Conservation (phyloP, 2,329 filamentous ascomycete genomes). For the Aspergillus sp. region DNA sequence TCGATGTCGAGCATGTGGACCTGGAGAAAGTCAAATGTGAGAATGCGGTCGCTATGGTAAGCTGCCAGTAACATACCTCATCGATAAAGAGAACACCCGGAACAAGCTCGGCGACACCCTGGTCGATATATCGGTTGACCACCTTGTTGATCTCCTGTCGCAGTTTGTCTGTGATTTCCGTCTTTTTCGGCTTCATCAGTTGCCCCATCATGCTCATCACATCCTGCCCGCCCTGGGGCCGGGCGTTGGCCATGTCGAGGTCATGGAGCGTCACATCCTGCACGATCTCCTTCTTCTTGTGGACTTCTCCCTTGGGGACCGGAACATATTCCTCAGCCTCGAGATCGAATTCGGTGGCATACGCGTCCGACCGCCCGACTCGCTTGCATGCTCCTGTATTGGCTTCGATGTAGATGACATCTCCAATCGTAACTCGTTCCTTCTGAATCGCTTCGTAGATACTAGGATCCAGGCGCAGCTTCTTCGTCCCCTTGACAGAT, state of each 20-base stretch:
- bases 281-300: conserved; percentile 99
- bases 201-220: conserved; percentile 99
- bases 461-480: conserved; percentile 88
- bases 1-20: conserved; percentile 99
- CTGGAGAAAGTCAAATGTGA: conserved; percentile 35
- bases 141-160: conserved; percentile 97
- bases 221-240: conserved; percentile 93
- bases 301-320: conserved; percentile 95
- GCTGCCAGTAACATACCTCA: conserved; percentile 53
- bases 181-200: conserved; percentile 99
- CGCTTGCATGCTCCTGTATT: conserved; percentile 98
- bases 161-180: conserved; percentile 97
- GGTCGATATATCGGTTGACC: conserved; percentile 97
- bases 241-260: conserved; percentile 86
- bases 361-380: conserved; percentile 90
- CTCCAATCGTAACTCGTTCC: conserved; percentile 88
- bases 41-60: background rate
- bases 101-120: conserved; percentile 95
- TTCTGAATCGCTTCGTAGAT: conserved; percentile 99
- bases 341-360: conserved; percentile 95
- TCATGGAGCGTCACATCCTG: conserved; percentile 97
- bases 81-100: conserved; percentile 97
- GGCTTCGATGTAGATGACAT: conserved; percentile 98
- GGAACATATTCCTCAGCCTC: conserved; percentile 99
- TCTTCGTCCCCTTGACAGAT: conserved; percentile 94